Conservation (phyloP, 345 rosid genomes). For the Populus alba region DNA sequence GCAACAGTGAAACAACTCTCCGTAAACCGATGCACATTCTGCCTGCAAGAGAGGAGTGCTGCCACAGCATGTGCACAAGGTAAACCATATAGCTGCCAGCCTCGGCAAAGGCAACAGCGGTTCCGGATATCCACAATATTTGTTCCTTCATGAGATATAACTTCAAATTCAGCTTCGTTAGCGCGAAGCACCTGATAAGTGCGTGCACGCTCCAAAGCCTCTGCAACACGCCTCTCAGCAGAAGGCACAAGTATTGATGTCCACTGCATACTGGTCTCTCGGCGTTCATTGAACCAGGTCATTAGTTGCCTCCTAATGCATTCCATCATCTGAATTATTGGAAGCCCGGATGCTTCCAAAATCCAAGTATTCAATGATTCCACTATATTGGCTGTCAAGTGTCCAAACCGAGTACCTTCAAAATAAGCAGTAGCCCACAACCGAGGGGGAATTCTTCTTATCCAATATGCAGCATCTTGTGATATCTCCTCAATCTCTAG, state of each 20-base stretch:
- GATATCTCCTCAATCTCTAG: constrained; percentile 89
- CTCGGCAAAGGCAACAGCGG: constrained; percentile 89
- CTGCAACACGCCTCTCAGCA: constrained; percentile 82
- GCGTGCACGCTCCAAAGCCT: constrained; percentile 82
- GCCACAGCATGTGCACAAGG: constrained; percentile 99
- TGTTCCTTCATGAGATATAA: constrained; percentile 86
- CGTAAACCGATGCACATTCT: constrained; percentile 90
- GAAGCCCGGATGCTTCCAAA: constrained; percentile 92
- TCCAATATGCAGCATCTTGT: constrained; percentile 94
- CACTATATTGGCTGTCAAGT: constrained; percentile 77
- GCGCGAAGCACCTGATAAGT: constrained; percentile 91
- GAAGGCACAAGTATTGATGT: constrained; percentile 89
- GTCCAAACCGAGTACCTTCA: constrained; percentile 91
- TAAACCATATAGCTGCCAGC: constrained; percentile 94
- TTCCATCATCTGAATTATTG: constrained; percentile 98
- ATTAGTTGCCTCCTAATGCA: constrained; percentile 95
- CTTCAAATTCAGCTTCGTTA: constrained; percentile 92
- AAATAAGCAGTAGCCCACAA: constrained; percentile 96
- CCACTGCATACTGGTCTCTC: constrained; percentile 95
- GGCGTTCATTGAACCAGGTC: constrained; percentile 97
- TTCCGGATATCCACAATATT: constrained; percentile 86
- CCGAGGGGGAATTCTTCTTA: constrained; percentile 83
- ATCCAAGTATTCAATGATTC: constrained; percentile 90
- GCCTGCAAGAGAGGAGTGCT: constrained; percentile 94
- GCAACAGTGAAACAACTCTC: constrained; percentile 98